Conservation (phyloP, 2,329 filamentous ascomycete genomes). For the Penicillium sp. region DNA sequence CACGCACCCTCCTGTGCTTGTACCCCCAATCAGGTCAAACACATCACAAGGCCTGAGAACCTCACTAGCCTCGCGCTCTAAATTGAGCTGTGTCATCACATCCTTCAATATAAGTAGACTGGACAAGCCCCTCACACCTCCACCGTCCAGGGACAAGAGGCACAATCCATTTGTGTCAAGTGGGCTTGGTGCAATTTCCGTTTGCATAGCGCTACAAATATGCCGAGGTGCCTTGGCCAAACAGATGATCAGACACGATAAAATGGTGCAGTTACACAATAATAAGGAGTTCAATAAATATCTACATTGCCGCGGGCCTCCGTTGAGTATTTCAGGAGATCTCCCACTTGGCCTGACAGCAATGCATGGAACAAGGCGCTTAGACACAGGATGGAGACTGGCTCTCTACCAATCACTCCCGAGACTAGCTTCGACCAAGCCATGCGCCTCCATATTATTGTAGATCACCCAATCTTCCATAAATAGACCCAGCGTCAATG, state of each 20-base stretch:
- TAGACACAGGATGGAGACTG: not conserved
- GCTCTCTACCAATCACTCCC: not conserved
- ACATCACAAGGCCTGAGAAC: slow-evolving; percentile 18
- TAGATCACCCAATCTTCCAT: not conserved
- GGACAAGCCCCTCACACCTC: slow-evolving; percentile 36
- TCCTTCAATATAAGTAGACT: slow-evolving; percentile 30
- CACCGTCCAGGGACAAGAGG: slow-evolving; percentile 30
- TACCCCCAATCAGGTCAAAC: slow-evolving; percentile 19
- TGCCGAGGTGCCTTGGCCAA: not conserved
- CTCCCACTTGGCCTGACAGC: not conserved
- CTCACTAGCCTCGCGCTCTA: slow-evolving; percentile 5
- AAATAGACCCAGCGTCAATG: not conserved
- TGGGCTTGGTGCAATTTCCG: not conserved
- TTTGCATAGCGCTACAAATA: not conserved
- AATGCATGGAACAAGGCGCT: slow-evolving; percentile 2
- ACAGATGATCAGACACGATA: not conserved
- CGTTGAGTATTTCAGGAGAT: not conserved
- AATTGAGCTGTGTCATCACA: slow-evolving; percentile 30
- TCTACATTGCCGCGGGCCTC: too few species aligned
- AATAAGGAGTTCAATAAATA: not conserved
- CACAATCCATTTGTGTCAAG: slow-evolving; percentile 11
- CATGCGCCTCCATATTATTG: not conserved
- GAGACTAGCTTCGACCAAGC: not conserved
- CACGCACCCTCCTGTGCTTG: slow-evolving; percentile 24
- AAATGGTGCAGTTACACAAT: not conserved